These are phyloP conservation scores for Scenedesmus sp. DNA, from an alignment of 163 green algal genomes.

Conservation along the genomic window DNA sequence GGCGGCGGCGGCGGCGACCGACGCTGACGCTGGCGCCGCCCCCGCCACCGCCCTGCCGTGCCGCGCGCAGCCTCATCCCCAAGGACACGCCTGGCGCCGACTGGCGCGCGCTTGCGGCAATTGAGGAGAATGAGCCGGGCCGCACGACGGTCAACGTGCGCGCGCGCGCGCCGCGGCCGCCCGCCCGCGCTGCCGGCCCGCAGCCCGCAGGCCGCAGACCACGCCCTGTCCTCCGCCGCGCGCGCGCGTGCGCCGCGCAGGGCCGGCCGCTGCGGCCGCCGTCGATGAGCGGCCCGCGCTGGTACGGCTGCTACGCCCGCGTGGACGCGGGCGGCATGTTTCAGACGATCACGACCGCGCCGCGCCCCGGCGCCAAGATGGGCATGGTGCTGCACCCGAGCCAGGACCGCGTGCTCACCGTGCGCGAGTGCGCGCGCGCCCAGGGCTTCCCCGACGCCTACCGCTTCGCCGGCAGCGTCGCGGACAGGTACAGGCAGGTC, in stretches of 20 bases:
- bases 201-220: neutral
- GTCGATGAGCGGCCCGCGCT: constrained; percentile 95
- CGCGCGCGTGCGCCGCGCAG: constrained; percentile 37
- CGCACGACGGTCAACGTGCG: constrained; percentile 67
- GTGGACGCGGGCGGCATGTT: constrained; percentile 95
- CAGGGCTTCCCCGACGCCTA: constrained; percentile 89
- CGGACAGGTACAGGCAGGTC: constrained; percentile 74
- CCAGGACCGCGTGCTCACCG: constrained; percentile 94
- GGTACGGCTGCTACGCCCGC: constrained; percentile 92
- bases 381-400: constrained; percentile 97
- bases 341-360: constrained; percentile 94
- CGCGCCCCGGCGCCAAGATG: constrained; percentile 97
- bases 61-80: constrained; percentile 80
- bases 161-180: neutral
- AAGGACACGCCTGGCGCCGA: constrained; percentile 90
- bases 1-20: neutral
- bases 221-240: neutral
- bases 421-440: constrained; percentile 92
- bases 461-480: constrained; percentile 84
- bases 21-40: neutral
- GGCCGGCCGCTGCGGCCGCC: constrained; percentile 89
- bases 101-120: constrained; percentile 88
- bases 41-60: constrained; percentile 3
- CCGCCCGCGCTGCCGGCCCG: neutral
- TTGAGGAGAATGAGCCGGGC: constrained; percentile 71